phyloP scores from a whole-genome alignment of 1,284 basidiomycete genomes.

The Schizophyllum commune region DNA sequence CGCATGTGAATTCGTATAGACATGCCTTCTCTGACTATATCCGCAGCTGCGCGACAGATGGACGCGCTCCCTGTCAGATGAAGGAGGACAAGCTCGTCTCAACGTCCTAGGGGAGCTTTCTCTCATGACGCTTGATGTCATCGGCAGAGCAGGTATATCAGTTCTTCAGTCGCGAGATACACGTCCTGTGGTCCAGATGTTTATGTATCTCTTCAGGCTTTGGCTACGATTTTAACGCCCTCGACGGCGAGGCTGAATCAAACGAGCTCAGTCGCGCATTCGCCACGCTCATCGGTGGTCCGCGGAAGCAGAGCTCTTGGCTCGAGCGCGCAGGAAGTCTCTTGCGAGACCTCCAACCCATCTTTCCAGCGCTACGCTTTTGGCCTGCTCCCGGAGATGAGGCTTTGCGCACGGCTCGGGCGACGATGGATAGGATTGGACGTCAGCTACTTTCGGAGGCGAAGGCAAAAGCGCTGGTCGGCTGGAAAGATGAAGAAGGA shows the following conservation, averaged over 20 bases:
- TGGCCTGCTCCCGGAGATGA: not conserved
- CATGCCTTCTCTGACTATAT: not conserved
- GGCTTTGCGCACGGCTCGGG: not conserved
- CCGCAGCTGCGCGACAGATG: constrained; percentile 41
- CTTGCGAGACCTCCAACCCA: not conserved
- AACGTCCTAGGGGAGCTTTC: constrained; percentile 51
- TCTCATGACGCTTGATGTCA: constrained; percentile 57
- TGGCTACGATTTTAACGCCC: constrained; percentile 55
- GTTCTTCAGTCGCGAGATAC: too few species aligned
- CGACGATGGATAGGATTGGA: constrained; percentile 29
- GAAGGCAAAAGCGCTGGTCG: constrained; percentile 25
- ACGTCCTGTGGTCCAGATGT: too few species aligned
- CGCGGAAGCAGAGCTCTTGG: constrained; percentile 19
- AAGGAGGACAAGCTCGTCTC: constrained; percentile 22
- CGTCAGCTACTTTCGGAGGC: constrained; percentile 33
- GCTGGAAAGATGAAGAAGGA: constrained; percentile 11
- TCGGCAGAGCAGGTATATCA: constrained; percentile 65
- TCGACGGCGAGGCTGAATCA: constrained; percentile 25
- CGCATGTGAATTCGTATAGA: not conserved
- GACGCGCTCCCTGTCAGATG: constrained; percentile 23
- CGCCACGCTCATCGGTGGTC: constrained; percentile 29
- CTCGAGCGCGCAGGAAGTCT: constrained; percentile 9
- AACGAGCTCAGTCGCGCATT: constrained; percentile 47
- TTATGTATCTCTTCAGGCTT: too few species aligned
- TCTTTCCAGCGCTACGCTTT: not conserved